Percentiles rank a stretch among this genome's conserved stretches.
Evolutionary conservation across 2,329 filamentous ascomycete genomes (phyloP).

Genomic region (Pestalotiopsis sp.): DNA sequence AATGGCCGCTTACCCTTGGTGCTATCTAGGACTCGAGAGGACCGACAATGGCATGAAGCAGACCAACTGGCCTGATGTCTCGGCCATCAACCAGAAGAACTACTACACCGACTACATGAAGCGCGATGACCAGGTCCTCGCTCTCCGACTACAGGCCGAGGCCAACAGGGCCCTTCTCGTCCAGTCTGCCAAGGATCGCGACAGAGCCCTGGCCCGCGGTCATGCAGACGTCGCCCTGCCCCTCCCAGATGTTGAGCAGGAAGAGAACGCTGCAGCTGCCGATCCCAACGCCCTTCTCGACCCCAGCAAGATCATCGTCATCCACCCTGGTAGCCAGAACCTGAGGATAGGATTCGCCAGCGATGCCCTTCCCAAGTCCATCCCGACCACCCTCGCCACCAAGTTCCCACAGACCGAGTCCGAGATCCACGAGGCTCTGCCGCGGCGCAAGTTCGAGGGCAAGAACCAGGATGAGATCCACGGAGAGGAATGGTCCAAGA

Average conservation of each 20-base stretch:
- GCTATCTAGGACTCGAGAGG: slow-evolving; percentile 74
- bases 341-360: slow-evolving; percentile 92
- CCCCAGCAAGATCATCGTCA: slow-evolving; percentile 88
- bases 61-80: slow-evolving; percentile 88
- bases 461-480: slow-evolving; percentile 75
- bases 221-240: slow-evolving; percentile 64
- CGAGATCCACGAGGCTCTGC: slow-evolving; percentile 78
- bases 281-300: slow-evolving; percentile 61
- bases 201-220: slow-evolving; percentile 78
- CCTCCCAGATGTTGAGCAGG: slow-evolving; percentile 59
- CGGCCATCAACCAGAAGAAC: slow-evolving; percentile 98
- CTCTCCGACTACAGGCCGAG: slow-evolving; percentile 84
- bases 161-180: slow-evolving; percentile 81
- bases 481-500: slow-evolving; percentile 76
- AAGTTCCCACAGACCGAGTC: slow-evolving; percentile 78
- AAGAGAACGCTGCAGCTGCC: slow-evolving; percentile 54
- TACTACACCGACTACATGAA: slow-evolving; percentile 99
- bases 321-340: slow-evolving; percentile 95
- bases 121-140: slow-evolving; percentile 93
- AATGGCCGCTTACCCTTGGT: slow-evolving; percentile 15
- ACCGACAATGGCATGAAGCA: slow-evolving; percentile 99
- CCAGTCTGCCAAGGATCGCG: slow-evolving; percentile 82
- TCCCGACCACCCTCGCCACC: slow-evolving; percentile 89
- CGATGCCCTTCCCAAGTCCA: slow-evolving; percentile 89
- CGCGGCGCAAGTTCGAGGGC: slow-evolving; percentile 65